A percentile compares a stretch with the other conserved stretches of the same genome.
Evolutionary conservation across 2,329 filamentous ascomycete genomes (phyloP).

Genomic region (Ophiosphaerella korrae): DNA sequence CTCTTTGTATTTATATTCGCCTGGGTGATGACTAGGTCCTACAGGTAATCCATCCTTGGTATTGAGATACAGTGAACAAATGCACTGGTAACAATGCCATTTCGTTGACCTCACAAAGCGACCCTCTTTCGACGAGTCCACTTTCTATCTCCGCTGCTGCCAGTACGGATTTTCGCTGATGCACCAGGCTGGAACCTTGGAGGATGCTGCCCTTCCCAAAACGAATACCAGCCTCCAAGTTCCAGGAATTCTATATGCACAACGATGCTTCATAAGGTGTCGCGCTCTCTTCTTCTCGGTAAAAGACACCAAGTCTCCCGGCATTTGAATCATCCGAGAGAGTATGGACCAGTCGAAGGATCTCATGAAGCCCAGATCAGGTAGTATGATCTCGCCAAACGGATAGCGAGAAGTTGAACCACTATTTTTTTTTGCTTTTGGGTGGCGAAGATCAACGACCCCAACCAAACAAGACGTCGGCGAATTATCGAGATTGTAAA

Average conservation of each 20-base stretch:
- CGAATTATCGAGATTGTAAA: conserved; percentile 8
- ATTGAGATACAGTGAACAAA: too few species aligned
- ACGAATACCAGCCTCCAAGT: conserved; percentile 16
- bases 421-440: conserved; percentile 2
- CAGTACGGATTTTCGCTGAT: conserved; percentile 14
- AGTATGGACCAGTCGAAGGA: conserved; percentile 14
- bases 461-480: neutral
- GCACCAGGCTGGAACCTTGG: neutral
- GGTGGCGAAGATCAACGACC: conserved; percentile 11
- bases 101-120: too few species aligned
- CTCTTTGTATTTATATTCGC: too few species aligned
- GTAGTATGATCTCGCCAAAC: conserved; percentile 3
- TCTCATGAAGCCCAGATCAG: conserved; percentile 3
- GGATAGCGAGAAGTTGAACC: neutral
- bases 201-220: conserved; percentile 6
- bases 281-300: conserved; percentile 12
- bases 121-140: too few species aligned
- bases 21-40: too few species aligned
- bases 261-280: conserved; percentile 6
- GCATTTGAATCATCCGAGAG: conserved; percentile 10
- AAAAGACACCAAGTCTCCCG: neutral
- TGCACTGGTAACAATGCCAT: too few species aligned
- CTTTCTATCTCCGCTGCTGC: neutral
- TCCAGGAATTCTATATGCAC: conserved; percentile 11
- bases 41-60: too few species aligned